Percentiles rank a stretch among this genome's conserved stretches.
These are phyloP conservation scores for Laguncularia racemosa DNA, from an alignment of 345 rosid genomes.

Conservation along the genomic window DNA sequence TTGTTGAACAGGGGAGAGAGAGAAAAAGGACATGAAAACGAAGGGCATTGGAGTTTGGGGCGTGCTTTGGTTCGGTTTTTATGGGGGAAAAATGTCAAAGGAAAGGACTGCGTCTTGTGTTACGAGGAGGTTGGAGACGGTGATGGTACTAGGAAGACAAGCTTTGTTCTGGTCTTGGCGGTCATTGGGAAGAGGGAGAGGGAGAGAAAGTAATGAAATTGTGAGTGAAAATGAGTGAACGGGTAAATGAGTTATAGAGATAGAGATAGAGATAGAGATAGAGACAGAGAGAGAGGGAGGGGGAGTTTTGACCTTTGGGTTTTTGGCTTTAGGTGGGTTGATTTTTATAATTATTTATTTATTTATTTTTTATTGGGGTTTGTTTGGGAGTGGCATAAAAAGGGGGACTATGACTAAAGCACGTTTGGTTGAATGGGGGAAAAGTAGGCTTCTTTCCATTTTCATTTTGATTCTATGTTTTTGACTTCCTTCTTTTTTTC, in stretches of 20 bases:
- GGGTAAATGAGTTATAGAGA: background rate
- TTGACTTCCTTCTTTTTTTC: constrained; percentile 1
- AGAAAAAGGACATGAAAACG: background rate
- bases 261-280: background rate
- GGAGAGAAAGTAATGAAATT: constrained; percentile 11
- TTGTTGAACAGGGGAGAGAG: background rate
- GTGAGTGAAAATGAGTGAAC: constrained; percentile 3
- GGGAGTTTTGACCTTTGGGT: constrained; percentile 24
- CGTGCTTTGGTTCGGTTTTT: background rate
- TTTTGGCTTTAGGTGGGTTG: no score
- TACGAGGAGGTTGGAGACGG: no score
- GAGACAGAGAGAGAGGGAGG: background rate
- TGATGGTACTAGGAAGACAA: no score
- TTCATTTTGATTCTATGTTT: constrained; percentile 13
- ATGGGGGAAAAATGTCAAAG: background rate
- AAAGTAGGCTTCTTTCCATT: constrained; percentile 7
- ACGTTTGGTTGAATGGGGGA: constrained; percentile 25
- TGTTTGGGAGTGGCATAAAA: constrained; percentile 12
- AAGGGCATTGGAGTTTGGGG: background rate
- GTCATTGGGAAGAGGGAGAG: constrained; percentile 27
- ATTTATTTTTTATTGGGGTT: no score
- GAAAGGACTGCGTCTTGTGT: background rate
- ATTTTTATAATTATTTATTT: no score
- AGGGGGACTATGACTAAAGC: constrained; percentile 13
- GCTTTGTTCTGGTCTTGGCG: constrained; percentile 15